phyloP scores from a whole-genome alignment of 2,329 filamentous ascomycete species.

The Exserohilum turcica region DNA sequence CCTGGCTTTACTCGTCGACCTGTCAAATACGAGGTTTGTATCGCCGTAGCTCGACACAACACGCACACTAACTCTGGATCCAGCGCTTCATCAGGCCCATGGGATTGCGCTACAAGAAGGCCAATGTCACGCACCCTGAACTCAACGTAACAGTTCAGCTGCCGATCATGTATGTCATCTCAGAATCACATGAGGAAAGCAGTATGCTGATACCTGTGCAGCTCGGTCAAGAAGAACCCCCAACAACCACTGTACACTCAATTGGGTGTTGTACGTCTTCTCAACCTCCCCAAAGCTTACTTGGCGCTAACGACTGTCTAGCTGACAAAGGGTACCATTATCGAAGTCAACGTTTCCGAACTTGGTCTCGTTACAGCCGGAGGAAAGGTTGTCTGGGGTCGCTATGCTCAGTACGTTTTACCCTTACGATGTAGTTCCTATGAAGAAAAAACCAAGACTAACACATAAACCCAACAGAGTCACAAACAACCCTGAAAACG shows the following conservation, averaged over 20 bases:
- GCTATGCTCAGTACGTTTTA: slow-evolving; percentile 35
- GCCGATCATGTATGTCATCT: slow-evolving; percentile 50
- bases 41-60: background rate
- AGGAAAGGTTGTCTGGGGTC: slow-evolving; percentile 68
- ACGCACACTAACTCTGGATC: background rate
- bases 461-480: slow-evolving; percentile 20
- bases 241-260: slow-evolving; percentile 91
- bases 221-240: slow-evolving; percentile 77
- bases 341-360: slow-evolving; percentile 93
- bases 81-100: slow-evolving; percentile 50
- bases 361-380: slow-evolving; percentile 86
- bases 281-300: background rate
- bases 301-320: background rate
- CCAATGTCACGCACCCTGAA: slow-evolving; percentile 75
- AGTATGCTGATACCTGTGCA: slow-evolving; percentile 2
- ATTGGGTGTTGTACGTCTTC: slow-evolving; percentile 66
- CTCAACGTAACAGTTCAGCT: slow-evolving; percentile 87
- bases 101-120: slow-evolving; percentile 80
- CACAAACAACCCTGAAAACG: slow-evolving; percentile 48
- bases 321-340: slow-evolving; percentile 60
- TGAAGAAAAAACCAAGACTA: background rate
- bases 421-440: background rate
- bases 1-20: slow-evolving; percentile 87
- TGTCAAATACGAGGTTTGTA: slow-evolving; percentile 66
- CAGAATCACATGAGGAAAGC: background rate